Conservation (phyloP, 495 filamentous ascomycete genomes). For the Tricharina praecox region DNA sequence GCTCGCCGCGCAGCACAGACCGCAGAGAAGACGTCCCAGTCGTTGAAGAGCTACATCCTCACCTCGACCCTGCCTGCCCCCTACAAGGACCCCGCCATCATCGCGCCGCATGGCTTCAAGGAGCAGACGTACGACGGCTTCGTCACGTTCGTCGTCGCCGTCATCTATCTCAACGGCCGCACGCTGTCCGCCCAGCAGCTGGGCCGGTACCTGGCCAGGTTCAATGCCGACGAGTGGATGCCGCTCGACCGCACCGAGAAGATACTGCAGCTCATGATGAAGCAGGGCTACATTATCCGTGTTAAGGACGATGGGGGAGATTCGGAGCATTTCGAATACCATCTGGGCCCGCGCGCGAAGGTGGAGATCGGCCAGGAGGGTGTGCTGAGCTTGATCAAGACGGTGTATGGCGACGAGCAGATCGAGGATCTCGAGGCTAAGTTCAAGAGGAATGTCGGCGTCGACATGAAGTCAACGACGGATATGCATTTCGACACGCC, state of each 20-base stretch:
- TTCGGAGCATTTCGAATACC: conserved; percentile 33
- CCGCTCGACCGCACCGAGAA: conserved; percentile 61
- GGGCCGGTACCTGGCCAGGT: conserved; percentile 51
- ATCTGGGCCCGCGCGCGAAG: conserved; percentile 49
- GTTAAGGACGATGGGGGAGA: conserved; percentile 44
- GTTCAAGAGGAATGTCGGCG: conserved; percentile 37
- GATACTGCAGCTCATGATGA: conserved; percentile 54
- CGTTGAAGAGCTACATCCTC: conserved; percentile 59
- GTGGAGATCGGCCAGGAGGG: conserved; percentile 62
- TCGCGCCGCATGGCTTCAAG: conserved; percentile 42
- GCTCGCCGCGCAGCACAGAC: conserved; percentile 56
- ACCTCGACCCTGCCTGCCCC: conserved; percentile 47
- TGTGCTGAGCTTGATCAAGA: conserved; percentile 50
- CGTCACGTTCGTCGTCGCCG: conserved; percentile 58
- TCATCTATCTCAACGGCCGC: conserved; percentile 59
- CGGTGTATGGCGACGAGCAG: conserved; percentile 35
- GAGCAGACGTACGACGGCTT: conserved; percentile 68
- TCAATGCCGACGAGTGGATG: conserved; percentile 60
- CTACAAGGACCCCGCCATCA: conserved; percentile 47
- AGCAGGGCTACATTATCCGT: conserved; percentile 66
- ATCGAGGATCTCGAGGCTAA: conserved; percentile 37
- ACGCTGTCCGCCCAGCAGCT: conserved; percentile 56
- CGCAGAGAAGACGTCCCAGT: conserved; percentile 32
- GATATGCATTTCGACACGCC: neutral
- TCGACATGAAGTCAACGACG: conserved; percentile 20